Conservation (phyloP, 306 rosid genomes). For the Cicer cuneatum region DNA sequence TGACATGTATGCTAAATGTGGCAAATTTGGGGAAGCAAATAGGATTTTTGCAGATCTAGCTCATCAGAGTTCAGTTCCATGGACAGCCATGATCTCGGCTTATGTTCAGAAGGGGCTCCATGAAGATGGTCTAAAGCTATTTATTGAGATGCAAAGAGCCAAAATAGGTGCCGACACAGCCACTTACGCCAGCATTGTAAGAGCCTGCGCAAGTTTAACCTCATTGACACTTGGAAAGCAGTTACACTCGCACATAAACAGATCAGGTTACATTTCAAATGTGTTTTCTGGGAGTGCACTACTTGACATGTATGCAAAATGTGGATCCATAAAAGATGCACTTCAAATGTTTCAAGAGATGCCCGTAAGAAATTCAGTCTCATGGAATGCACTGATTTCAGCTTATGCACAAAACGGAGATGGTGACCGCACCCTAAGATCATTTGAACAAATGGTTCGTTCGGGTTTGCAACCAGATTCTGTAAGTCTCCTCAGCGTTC, state of each 20-base stretch:
- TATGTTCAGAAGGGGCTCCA: conserved; percentile 72
- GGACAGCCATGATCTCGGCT: conserved; percentile 90
- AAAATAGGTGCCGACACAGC: conserved; percentile 65
- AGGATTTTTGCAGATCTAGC: conserved; percentile 60
- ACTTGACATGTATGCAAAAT: conserved; percentile 93
- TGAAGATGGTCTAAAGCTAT: conserved; percentile 69
- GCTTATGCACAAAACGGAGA: conserved; percentile 89
- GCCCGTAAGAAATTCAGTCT: conserved; percentile 76
- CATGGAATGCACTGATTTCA: conserved; percentile 89
- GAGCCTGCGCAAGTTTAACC: conserved; percentile 79
- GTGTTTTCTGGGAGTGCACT: conserved; percentile 89
- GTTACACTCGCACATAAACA: conserved; percentile 64
- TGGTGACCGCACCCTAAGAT: conserved; percentile 60
- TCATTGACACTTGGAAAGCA: conserved; percentile 75
- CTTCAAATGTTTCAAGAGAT: conserved; percentile 73
- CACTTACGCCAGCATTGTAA: conserved; percentile 78
- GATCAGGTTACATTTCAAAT: conserved; percentile 72
- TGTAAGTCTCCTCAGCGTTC: conserved; percentile 77
- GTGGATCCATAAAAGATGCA: conserved; percentile 81
- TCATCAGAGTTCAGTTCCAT: conserved; percentile 72
- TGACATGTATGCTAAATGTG: conserved; percentile 94
- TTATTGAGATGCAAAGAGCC: conserved; percentile 69
- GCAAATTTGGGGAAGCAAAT: conserved; percentile 67
- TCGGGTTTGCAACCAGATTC: conserved; percentile 81
- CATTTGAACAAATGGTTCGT: conserved; percentile 71